Conservation (phyloP, 2,329 filamentous ascomycete genomes). For the Dryadomyces quercivorus region DNA sequence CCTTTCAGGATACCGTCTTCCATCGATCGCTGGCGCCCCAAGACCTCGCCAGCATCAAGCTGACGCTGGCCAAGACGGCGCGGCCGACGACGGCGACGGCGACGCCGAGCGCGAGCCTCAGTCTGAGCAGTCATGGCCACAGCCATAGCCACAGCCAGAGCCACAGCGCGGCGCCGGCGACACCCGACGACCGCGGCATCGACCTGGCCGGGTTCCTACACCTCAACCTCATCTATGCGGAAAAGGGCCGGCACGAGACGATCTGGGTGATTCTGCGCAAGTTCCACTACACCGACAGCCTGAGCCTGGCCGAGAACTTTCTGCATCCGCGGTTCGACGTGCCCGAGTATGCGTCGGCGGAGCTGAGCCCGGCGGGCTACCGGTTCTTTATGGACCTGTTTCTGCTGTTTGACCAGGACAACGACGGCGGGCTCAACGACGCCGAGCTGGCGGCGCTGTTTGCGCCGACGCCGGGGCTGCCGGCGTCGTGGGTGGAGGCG, state of each 20-base stretch:
- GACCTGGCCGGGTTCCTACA: slow-evolving; percentile 75
- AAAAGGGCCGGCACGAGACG: slow-evolving; percentile 94
- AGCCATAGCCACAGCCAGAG: neutral
- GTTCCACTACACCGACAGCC: slow-evolving; percentile 91
- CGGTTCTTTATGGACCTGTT: slow-evolving; percentile 94
- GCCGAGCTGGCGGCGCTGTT: slow-evolving; percentile 77
- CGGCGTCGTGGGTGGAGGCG: slow-evolving; percentile 74
- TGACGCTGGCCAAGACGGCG: slow-evolving; percentile 61
- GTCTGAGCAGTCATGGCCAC: neutral
- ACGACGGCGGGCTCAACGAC: slow-evolving; percentile 86
- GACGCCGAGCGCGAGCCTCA: neutral
- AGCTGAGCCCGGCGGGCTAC: slow-evolving; percentile 88
- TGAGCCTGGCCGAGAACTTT: slow-evolving; percentile 84
- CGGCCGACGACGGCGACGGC: slow-evolving; percentile 26
- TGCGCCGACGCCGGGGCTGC: slow-evolving; percentile 82
- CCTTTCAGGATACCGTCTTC: slow-evolving; percentile 87
- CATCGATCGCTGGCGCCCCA: slow-evolving; percentile 71
- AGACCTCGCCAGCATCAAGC: slow-evolving; percentile 84
- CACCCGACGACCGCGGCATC: slow-evolving; percentile 53
- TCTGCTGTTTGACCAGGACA: slow-evolving; percentile 90
- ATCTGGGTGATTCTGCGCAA: slow-evolving; percentile 95
- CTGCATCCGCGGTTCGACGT: slow-evolving; percentile 91
- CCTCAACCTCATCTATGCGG: slow-evolving; percentile 90
- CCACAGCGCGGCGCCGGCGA: neutral
- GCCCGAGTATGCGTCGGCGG: slow-evolving; percentile 80